phyloP scores from a whole-genome alignment of 2,329 filamentous ascomycete species.

The Trichoderma sp. region DNA sequence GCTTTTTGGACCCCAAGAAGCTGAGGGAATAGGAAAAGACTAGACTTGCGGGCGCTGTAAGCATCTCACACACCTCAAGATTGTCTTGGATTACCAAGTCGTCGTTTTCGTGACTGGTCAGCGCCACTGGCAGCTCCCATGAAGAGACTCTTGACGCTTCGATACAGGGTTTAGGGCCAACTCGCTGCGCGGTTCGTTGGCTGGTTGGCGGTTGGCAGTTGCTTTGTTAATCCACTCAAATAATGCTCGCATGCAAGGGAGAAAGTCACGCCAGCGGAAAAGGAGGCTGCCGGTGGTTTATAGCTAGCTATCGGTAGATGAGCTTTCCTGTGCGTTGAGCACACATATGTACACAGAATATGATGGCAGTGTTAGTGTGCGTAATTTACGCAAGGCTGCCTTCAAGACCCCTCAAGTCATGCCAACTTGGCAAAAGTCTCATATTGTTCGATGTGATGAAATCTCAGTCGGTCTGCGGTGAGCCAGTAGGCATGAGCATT shows the following conservation, averaged over 20 bases:
- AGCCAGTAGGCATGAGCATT: neutral
- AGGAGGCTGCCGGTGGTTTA: neutral
- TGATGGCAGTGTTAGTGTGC: neutral
- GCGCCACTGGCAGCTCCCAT: neutral
- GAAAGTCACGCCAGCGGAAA: neutral
- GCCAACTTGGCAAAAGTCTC: neutral
- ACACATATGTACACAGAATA: neutral
- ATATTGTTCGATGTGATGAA: neutral
- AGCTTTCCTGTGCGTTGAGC: neutral
- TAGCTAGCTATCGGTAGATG: neutral
- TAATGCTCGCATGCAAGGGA: neutral
- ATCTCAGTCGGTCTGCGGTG: neutral
- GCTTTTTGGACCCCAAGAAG: neutral
- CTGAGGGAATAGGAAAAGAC: neutral
- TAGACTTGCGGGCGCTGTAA: slow-evolving; percentile 1
- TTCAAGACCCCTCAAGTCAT: neutral
- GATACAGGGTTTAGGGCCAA: neutral
- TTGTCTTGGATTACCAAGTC: neutral
- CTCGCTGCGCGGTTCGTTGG: neutral
- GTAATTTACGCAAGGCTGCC: neutral
- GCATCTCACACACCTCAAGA: neutral
- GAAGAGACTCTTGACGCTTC: neutral
- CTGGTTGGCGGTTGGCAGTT: neutral
- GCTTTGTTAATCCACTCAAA: neutral
- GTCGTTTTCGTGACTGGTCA: neutral